These are phyloP conservation scores for Nepenthes mirabilis DNA, from an alignment of 148 eudicot species.

Conservation along the genomic window DNA sequence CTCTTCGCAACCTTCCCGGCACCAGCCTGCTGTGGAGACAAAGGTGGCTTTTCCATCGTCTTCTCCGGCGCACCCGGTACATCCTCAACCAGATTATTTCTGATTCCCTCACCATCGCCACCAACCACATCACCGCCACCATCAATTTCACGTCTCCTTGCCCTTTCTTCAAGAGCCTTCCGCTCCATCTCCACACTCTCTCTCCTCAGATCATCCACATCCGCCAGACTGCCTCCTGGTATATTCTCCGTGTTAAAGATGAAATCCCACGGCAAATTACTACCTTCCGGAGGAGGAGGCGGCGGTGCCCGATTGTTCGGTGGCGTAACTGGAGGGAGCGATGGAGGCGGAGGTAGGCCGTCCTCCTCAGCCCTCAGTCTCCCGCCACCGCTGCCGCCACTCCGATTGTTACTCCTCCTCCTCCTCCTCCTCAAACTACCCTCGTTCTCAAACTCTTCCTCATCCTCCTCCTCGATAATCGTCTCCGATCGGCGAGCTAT, in stretches of 20 bases:
- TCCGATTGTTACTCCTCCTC: slow-evolving; percentile 13
- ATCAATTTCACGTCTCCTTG: slow-evolving; percentile 11
- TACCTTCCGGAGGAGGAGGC: slow-evolving; percentile 23
- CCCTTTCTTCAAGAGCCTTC: slow-evolving; percentile 29
- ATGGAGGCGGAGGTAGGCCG: slow-evolving; percentile 17
- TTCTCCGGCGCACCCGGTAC: slow-evolving; percentile 11
- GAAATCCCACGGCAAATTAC: slow-evolving; percentile 39
- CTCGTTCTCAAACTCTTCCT: slow-evolving; percentile 20
- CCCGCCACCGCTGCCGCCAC: slow-evolving; percentile 11
- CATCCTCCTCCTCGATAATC: slow-evolving; percentile 37
- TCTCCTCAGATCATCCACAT: slow-evolving; percentile 32
- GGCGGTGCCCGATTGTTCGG: slow-evolving; percentile 16
- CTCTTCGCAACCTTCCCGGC: slow-evolving; percentile 24
- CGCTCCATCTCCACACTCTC: slow-evolving; percentile 31
- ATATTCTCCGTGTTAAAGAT: slow-evolving; percentile 48
- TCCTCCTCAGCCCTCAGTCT: slow-evolving; percentile 12
- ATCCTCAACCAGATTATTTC: slow-evolving; percentile 18
- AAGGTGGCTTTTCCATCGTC: slow-evolving; percentile 28
- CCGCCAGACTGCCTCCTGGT: slow-evolving; percentile 49
- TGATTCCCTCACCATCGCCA: slow-evolving; percentile 9
- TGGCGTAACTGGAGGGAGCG: slow-evolving; percentile 20
- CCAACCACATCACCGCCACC: slow-evolving; percentile 9
- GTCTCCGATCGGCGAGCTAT: slow-evolving; percentile 16
- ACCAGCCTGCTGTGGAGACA: slow-evolving; percentile 16
- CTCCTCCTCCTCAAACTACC: slow-evolving; percentile 23